These are phyloP conservation scores for Kokia cookei DNA, from an alignment of 441 rosid species.

Conservation along the genomic window DNA sequence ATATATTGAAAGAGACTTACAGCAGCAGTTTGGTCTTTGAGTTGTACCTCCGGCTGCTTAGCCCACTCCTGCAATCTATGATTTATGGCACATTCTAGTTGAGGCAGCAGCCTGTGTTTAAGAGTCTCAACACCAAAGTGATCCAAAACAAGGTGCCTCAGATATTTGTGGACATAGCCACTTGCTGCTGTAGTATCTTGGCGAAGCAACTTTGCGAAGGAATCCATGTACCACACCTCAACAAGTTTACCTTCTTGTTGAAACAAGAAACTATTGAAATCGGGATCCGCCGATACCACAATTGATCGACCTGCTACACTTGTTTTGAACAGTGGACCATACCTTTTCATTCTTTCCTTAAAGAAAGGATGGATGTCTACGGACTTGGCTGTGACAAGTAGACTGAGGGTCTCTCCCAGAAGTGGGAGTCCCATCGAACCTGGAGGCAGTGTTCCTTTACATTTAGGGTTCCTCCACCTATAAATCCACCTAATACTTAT, in stretches of 20 bases:
- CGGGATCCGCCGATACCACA: neutral
- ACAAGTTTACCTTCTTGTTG: neutral
- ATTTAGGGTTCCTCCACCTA: slow-evolving; percentile 18
- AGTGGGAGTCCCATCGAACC: slow-evolving; percentile 30
- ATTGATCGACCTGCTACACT: neutral
- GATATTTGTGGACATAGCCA: slow-evolving; percentile 13
- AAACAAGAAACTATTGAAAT: neutral
- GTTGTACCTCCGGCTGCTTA: neutral
- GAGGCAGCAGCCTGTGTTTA: slow-evolving; percentile 14
- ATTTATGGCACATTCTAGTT: neutral
- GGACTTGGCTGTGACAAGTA: slow-evolving; percentile 13
- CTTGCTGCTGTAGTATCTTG: slow-evolving; percentile 6
- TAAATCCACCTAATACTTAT: slow-evolving; percentile 18
- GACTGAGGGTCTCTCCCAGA: slow-evolving; percentile 22
- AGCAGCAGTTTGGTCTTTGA: neutral
- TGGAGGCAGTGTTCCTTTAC: slow-evolving; percentile 20
- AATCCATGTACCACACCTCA: neutral
- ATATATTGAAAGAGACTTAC: neutral
- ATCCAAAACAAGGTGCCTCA: neutral
- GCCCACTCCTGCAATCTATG: slow-evolving; percentile 9
- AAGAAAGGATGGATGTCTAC: slow-evolving; percentile 16
- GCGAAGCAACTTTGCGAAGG: slow-evolving; percentile 20
- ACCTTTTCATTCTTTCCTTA: slow-evolving; percentile 11
- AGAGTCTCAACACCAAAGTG: slow-evolving; percentile 8
- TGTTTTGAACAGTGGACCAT: slow-evolving; percentile 3